Conservation (phyloP, 495 filamentous ascomycete species). For the Xylaria bambusicola region DNA sequence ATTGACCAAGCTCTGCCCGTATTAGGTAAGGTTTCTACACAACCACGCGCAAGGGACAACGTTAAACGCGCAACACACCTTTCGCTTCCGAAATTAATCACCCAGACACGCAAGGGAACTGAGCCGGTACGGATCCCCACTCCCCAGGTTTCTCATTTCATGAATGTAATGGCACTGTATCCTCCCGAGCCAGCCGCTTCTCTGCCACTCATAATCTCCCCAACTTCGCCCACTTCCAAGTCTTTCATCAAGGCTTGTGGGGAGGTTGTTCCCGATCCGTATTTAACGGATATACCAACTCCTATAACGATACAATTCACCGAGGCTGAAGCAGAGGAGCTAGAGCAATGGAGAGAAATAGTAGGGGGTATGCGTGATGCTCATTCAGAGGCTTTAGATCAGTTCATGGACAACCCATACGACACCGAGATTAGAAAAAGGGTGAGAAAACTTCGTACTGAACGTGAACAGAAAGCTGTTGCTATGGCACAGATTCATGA, state of each 20-base stretch:
- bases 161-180: not conserved
- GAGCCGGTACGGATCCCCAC: not conserved
- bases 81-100: slow-evolving; percentile 5
- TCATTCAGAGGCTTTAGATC: not conserved
- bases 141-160: not conserved
- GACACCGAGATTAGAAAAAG: not conserved
- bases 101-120: not conserved
- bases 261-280: slow-evolving; percentile 23
- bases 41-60: not conserved
- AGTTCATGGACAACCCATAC: slow-evolving; percentile 1
- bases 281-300: slow-evolving; percentile 14
- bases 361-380: not conserved
- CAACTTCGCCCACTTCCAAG: not conserved
- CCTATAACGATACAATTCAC: slow-evolving; percentile 20
- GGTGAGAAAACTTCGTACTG: not conserved
- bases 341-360: slow-evolving; percentile 2
- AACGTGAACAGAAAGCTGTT: not conserved
- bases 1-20: not conserved
- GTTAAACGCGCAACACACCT: not conserved
- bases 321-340: slow-evolving; percentile 6
- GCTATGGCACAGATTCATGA: slow-evolving; percentile 3
- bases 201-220: not conserved
- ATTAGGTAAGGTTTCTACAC: not conserved
- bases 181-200: not conserved
- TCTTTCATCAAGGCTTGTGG: too few relatives aligned